These are phyloP conservation scores for Cercospora sojina DNA, from an alignment of 2,329 filamentous ascomycete genomes.

Conservation along the genomic window DNA sequence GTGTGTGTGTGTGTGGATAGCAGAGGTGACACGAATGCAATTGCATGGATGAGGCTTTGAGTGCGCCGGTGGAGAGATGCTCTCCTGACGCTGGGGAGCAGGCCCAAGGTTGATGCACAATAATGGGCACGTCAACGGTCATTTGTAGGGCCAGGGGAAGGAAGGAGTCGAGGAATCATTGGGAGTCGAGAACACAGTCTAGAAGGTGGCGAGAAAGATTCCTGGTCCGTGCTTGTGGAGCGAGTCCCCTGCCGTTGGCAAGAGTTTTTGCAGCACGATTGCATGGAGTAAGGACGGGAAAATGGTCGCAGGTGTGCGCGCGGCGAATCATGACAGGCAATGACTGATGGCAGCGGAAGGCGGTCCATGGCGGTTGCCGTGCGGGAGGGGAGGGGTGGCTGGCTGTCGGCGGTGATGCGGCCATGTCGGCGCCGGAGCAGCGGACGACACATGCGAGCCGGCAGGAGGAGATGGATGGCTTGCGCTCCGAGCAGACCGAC, in stretches of 20 bases:
- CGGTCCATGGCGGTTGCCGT: background rate
- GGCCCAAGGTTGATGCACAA: background rate
- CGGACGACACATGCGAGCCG: background rate
- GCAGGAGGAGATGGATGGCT: background rate
- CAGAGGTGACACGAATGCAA: background rate
- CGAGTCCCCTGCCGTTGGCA: background rate
- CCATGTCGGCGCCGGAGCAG: background rate
- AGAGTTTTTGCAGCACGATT: background rate
- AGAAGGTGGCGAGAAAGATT: background rate
- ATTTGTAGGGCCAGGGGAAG: background rate
- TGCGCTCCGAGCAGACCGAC: background rate
- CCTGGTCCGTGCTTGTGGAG: background rate
- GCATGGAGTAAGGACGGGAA: background rate
- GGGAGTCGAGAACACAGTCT: background rate
- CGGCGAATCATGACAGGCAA: background rate
- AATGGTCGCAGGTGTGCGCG: background rate
- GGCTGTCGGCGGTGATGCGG: background rate
- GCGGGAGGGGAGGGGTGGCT: background rate
- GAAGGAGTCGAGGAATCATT: background rate
- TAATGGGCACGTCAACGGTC: background rate
- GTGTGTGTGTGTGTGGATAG: too few relatives aligned
- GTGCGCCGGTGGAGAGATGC: background rate
- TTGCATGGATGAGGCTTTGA: background rate
- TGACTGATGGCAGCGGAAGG: background rate
- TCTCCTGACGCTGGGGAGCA: background rate